A percentile compares a stretch with the other conserved stretches of the same genome.
Conservation (phyloP, 2,329 filamentous ascomycete genomes). For the Diaporthe sp. region DNA sequence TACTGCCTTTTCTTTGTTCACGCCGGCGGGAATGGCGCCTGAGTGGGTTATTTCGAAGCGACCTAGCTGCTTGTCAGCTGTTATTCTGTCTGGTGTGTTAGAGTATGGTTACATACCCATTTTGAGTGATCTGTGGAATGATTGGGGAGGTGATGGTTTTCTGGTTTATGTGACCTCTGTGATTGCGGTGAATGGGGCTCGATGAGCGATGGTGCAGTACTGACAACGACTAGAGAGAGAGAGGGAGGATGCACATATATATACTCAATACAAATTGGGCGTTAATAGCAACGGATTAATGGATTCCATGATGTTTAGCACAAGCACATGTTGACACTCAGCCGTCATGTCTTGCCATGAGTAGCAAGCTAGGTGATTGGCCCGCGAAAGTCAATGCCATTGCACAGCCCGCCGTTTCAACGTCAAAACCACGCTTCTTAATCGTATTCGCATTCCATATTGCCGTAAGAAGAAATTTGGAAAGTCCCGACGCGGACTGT, state of each 20-base stretch:
- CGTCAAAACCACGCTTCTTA: neutral
- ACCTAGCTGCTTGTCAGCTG: conserved; percentile 1
- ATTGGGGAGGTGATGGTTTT: neutral
- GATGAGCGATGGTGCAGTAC: neutral
- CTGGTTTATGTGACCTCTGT: neutral
- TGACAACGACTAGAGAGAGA: too few relatives aligned
- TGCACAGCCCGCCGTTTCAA: conserved; percentile 25
- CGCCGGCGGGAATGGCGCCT: conserved; percentile 16
- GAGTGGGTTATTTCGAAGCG: conserved; percentile 11
- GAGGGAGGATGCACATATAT: too few relatives aligned
- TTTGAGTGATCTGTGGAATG: too few relatives aligned
- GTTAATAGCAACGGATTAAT: too few relatives aligned
- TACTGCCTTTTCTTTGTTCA: conserved; percentile 21
- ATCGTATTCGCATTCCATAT: conserved; percentile 13
- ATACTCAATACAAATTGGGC: neutral
- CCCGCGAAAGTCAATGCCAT: neutral
- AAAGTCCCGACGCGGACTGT: neutral
- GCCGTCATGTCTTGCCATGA: neutral
- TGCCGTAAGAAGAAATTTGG: neutral
- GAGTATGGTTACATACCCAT: neutral
- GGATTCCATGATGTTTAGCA: neutral
- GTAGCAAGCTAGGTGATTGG: conserved; percentile 8
- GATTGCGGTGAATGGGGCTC: neutral
- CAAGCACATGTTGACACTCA: neutral
- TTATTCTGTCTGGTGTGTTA: too few relatives aligned